Conservation (phyloP, 768 basidiomycete species). For the Tricholoma bakamatsutake region DNA sequence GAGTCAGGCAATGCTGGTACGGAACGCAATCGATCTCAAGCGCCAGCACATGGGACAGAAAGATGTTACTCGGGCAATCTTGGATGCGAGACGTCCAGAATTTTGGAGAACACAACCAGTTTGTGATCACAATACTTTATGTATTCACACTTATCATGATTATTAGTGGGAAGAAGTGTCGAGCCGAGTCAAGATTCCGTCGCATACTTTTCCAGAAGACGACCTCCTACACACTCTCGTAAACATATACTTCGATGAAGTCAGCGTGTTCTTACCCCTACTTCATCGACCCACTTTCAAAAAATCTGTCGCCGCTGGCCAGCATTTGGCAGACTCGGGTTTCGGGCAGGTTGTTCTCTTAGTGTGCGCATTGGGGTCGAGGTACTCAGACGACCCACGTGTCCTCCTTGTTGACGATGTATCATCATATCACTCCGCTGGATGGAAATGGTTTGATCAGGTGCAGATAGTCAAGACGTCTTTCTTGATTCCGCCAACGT, state of each 20-base stretch:
- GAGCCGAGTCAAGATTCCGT: constrained; percentile 8
- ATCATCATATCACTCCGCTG: constrained; percentile 38
- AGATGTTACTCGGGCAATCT: constrained; percentile 7
- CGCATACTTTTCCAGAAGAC: constrained; percentile 41
- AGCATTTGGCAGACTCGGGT: constrained; percentile 41
- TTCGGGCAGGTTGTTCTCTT: constrained; percentile 62
- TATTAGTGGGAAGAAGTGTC: constrained; percentile 31
- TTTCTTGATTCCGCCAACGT: constrained; percentile 52
- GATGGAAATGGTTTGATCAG: constrained; percentile 65
- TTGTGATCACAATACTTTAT: constrained; percentile 7
- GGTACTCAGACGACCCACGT: constrained; percentile 52
- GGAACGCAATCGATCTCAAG: constrained; percentile 53
- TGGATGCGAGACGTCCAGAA: constrained; percentile 23
- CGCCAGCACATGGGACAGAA: constrained; percentile 42
- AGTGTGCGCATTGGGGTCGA: constrained; percentile 65
- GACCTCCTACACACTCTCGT: constrained; percentile 49
- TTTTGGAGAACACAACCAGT: constrained; percentile 34
- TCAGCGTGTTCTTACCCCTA: constrained; percentile 56
- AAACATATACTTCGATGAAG: constrained; percentile 54
- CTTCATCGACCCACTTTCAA: constrained; percentile 72
- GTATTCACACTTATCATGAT: background rate
- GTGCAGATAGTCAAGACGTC: constrained; percentile 59
- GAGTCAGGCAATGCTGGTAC: constrained; percentile 47
- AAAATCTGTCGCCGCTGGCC: constrained; percentile 35
- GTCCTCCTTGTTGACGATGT: constrained; percentile 38